Conservation (phyloP, 257 asterid genomes). For the Verbena officinalis region DNA sequence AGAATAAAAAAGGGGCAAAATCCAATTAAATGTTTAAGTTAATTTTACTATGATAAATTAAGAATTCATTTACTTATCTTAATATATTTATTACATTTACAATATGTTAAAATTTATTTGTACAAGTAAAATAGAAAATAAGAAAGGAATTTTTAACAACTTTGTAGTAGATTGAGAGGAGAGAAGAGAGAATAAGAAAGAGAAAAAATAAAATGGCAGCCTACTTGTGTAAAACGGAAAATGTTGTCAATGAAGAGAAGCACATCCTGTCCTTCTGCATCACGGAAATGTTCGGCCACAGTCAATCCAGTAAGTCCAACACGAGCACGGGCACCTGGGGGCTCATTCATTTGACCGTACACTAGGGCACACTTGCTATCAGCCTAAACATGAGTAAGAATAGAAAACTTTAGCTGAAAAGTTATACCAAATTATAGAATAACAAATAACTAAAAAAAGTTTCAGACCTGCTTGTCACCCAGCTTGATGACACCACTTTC, state of each 20-base stretch:
- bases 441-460: not conserved
- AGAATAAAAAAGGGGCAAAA: no score
- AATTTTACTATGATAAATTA: no score
- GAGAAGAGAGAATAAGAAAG: no score
- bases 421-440: no score
- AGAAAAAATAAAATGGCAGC: slow-evolving; percentile 12
- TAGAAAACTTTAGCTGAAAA: not conserved
- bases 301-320: slow-evolving; percentile 98
- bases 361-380: slow-evolving; percentile 98
- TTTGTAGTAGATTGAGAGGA: not conserved
- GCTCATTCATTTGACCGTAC: slow-evolving; percentile 99
- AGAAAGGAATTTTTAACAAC: not conserved
- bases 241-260: slow-evolving; percentile 98
- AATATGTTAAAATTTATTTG: no score
- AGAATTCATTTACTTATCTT: no score
- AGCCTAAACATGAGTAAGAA: slow-evolving; percentile 43
- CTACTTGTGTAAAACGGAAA: slow-evolving; percentile 94
- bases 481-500: slow-evolving; percentile 99
- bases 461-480: slow-evolving; percentile 89
- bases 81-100: no score
- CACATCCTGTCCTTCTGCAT: slow-evolving; percentile 99
- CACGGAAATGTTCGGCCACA: slow-evolving; percentile 99
- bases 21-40: no score
- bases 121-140: not conserved
- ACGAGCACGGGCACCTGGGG: slow-evolving; percentile 99